phyloP scores from a whole-genome alignment of 345 rosid genomes.

The Trapa bicornis region DNA sequence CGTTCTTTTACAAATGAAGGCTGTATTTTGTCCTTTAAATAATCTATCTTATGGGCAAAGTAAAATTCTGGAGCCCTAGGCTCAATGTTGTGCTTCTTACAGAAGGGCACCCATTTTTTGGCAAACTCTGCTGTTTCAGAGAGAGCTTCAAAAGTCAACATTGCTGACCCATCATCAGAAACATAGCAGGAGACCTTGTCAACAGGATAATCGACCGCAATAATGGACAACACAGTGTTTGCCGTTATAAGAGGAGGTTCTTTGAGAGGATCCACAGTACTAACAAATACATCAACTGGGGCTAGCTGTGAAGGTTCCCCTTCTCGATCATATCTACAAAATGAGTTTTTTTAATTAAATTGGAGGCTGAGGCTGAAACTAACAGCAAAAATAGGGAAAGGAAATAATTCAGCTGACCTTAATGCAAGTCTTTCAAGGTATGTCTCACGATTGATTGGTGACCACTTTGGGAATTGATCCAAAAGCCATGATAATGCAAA shows the following conservation, averaged over 20 bases:
- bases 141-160: constrained; percentile 95
- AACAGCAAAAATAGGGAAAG: background rate
- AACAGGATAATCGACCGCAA: constrained; percentile 95
- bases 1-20: constrained; percentile 99
- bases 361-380: background rate
- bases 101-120: constrained; percentile 98
- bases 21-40: constrained; percentile 92
- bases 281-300: constrained; percentile 95
- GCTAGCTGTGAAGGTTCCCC: constrained; percentile 94
- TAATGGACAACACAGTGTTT: constrained; percentile 94
- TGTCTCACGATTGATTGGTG: constrained; percentile 92
- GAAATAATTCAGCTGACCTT: constrained; percentile 36
- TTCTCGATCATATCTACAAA: constrained; percentile 78
- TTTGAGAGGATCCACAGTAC: constrained; percentile 99
- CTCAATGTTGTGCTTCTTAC: constrained; percentile 95
- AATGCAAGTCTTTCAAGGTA: constrained; percentile 85
- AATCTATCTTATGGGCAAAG: constrained; percentile 97
- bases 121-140: constrained; percentile 99
- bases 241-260: constrained; percentile 98
- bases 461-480: constrained; percentile 99
- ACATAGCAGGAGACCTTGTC: constrained; percentile 99
- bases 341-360: constrained; percentile 8
- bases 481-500: constrained; percentile 98
- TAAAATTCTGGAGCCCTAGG: constrained; percentile 99
- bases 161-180: constrained; percentile 98